Evolutionary conservation across 805 yeast species (phyloP), one percentile per base, ranked within the genome.

Genomic region (Monosporozyma aquatica): DNA sequence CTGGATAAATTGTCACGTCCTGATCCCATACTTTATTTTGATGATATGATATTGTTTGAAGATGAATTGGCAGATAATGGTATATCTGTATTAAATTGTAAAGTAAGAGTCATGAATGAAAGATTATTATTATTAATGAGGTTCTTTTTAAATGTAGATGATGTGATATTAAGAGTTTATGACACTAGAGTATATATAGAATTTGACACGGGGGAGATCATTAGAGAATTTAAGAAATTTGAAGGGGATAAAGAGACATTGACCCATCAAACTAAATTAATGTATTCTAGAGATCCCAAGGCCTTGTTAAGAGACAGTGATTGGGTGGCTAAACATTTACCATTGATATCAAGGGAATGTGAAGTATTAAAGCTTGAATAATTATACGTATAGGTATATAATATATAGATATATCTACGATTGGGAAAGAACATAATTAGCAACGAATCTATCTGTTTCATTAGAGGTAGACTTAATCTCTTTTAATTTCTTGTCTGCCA

Each of bases 51-150:
- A 6, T 66, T 92, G 25, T 92, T 76, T 58, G 99, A 92, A 58
- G 99, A 92, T 56, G 99, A 92, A 59, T 68, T 92, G 43, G 97
- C 95, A 4, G 99, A 92, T 60, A 92, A 90, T 60, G 99, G 99
- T 6, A 82, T 87, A 14, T 76, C 94, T 0, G 74, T 85, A 42
- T 64, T 85, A 42, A 77, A 78, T 41, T 78, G 80, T 27, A 89
- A 89, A 61, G 75, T 92, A 17, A 67, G 99, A 47, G 96, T 87
- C 4, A 92, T 92, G 97, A 79, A 79, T 6, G 74, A 80, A 40
- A 75, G 95, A 46, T 58, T 92, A 49, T 65, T 92, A 29, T 52
- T 90, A 26, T 67, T 92, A 37, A 76, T 80, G 39, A 71, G 97
- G 37, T 75, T 90, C 51, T 90, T 86, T 58, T 62, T 92, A 46